Base-by-base conservation (phyloP, 2,329 filamentous ascomycete species). In the Diaporthe batatas region DNA sequence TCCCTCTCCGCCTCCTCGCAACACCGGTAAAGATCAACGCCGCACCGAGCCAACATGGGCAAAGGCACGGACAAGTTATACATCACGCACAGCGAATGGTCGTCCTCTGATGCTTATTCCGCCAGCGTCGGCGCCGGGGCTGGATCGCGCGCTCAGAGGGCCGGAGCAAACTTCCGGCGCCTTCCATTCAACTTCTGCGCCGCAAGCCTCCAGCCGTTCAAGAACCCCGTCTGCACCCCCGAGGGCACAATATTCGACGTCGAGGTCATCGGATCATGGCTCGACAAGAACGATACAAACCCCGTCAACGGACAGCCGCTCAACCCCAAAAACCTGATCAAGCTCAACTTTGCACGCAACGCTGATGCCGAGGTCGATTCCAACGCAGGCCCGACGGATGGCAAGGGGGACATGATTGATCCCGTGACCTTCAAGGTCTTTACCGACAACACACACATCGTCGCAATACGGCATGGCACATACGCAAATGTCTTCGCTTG, bases 141-240 rank as follows among this genome's bases (percentile, higher is more conserved):
- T 72, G 91, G 91, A 67, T 81, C 88, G 80, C 81, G 91, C 84
- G 82, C 87, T 79, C 76, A 85, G 82, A 81, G 87, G 62, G 83
- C 85, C 2, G 89, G 90, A 76, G 88, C 90, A 64, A 89, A 89
- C 49, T 98, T 98, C 86, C 94, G 93, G 79, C 93, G 94, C 58
- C 89, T 99, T 1, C 96, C 97, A 39, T 99, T 97, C 89, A 98
- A 98, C 87, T 98, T 96, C 85, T 99, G 96, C 89, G 94, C 96
- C 75, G 92, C 97, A 51, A 97, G 94, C 74, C 91, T 99, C 44
- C 96, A 98, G 80, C 97, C 97, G 10, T 99, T 98, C 86, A 91
- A 92, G 79, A 94, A 98, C 79, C 95, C 96, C 6, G 96, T 99
- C 47, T 99, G 96, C 86, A 98, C 96, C 0, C 80, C 89, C 4